Evolutionary conservation across 2,329 filamentous ascomycete species (phyloP).

Genomic region (Colletotrichum zoysiae): DNA sequence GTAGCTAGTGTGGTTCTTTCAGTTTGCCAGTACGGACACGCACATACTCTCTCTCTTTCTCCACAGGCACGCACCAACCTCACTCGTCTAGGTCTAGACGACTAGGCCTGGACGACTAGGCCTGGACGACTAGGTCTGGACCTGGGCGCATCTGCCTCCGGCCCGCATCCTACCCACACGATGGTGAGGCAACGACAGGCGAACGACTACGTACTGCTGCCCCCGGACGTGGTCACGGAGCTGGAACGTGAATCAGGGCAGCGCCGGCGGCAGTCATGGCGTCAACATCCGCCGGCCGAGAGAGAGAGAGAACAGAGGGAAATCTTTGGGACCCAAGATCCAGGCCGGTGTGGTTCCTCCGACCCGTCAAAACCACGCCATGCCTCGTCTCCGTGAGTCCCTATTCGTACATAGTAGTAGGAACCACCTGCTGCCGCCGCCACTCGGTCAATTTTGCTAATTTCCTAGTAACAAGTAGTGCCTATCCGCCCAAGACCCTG

Average conservation of each 20-base stretch:
- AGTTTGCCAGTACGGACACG: background rate
- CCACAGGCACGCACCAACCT: background rate
- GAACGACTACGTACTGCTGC: conserved; percentile 1
- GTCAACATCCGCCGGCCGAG: conserved; percentile 13
- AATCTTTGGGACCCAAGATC: conserved; percentile 21
- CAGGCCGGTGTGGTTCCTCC: conserved; percentile 24
- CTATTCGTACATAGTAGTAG: too few species aligned
- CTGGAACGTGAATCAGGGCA: conserved; percentile 22
- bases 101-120: background rate
- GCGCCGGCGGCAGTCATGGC: conserved; percentile 21
- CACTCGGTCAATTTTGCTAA: conserved; percentile 9
- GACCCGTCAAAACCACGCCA: conserved; percentile 11
- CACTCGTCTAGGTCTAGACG: conserved; percentile 13
- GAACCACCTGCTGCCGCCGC: background rate
- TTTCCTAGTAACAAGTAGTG: conserved; percentile 26
- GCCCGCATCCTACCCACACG: conserved; percentile 14
- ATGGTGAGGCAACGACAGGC: conserved; percentile 26
- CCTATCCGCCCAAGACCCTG: conserved; percentile 7
- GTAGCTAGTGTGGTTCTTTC: background rate
- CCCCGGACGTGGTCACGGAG: conserved; percentile 20
- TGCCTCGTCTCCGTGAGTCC: background rate
- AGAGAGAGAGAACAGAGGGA: background rate
- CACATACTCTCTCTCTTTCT: too few species aligned
- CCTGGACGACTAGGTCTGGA: background rate
- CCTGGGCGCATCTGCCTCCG: conserved; percentile 19